Evolutionary conservation across 768 basidiomycete genomes (phyloP).

Genomic region (Collybiopsis luxurians): DNA sequence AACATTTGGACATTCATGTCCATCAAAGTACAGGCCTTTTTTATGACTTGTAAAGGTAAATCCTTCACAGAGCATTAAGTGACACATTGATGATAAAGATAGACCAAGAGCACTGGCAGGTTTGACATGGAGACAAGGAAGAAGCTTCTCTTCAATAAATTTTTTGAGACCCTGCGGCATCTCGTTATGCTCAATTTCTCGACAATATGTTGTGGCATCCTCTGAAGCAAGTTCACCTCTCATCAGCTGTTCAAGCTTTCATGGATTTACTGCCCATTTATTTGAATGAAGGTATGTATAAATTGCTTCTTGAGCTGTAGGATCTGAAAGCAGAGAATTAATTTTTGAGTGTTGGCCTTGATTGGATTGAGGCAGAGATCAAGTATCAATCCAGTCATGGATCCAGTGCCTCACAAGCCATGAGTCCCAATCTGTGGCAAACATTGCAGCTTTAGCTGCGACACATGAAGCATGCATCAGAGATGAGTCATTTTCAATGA

Average conservation of each 20-base stretch:
- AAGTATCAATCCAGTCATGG: too few species aligned
- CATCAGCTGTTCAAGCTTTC: conserved; percentile 25
- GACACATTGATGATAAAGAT: too few species aligned
- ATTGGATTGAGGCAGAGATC: conserved; percentile 22
- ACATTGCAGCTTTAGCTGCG: too few species aligned
- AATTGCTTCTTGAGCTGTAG: conserved; percentile 23
- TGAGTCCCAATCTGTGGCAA: too few species aligned
- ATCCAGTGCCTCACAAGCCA: too few species aligned
- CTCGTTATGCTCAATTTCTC: conserved; percentile 23
- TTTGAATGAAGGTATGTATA: conserved; percentile 26
- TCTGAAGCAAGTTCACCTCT: conserved; percentile 22
- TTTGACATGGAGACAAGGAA: conserved; percentile 26
- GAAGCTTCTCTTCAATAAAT: conserved; percentile 31
- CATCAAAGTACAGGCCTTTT: conserved; percentile 17
- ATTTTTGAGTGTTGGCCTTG: conserved; percentile 24
- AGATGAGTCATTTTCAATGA: too few species aligned
- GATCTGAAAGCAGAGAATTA: conserved; percentile 25
- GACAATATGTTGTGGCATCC: conserved; percentile 26
- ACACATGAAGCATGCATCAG: too few species aligned
- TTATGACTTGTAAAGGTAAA: not conserved
- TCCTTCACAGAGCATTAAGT: not conserved
- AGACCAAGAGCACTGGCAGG: conserved; percentile 1
- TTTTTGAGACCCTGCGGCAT: conserved; percentile 31
- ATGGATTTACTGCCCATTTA: conserved; percentile 34
- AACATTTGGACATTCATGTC: conserved; percentile 16